Base-by-base conservation (phyloP, 106 monocot species). In the Phalaenopsis aphrodite region DNA sequence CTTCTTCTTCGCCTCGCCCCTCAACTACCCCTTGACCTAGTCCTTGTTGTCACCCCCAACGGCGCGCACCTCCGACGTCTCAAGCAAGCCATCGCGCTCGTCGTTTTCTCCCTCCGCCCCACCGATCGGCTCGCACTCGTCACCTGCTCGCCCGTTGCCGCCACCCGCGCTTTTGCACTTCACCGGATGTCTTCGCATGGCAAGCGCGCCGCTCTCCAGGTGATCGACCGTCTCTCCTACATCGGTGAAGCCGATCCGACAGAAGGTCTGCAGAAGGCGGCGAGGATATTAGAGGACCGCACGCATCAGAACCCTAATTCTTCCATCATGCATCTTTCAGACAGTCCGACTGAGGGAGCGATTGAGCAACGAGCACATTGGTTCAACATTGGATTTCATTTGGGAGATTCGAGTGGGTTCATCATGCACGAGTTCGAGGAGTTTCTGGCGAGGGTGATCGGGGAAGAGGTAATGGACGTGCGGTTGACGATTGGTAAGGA, bases 401-500 rank as follows among this genome's bases (percentile, higher is more conserved):
- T 87, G 7, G 91, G 93, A 8, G 79, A 71, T 24, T 88, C 88
- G 2, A 88, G 82, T 17, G 96, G 91, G 71, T 87, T 90, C 37
- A 85, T 97, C 43, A 97, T 97, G 96, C 93, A 93, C 14, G 93
- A 93, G 79, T 96, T 96, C 41, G 90, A 94, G 79, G 97, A 97
- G 72, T 92, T 92, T 78, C 75, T 97, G 41, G 78, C 77, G 16
- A 80, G 85, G 47, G 79, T 97, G 79, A 78, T 97, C 41, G 97
- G 92, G 4, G 97, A 94, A 3, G 82, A 83, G 47, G 80, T 94
- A 14, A 79, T 85, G 16, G 97, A 90, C 10, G 79, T 83, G 41
- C 86, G 83, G 41, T 38, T 97, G 84, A 94, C 86, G 81, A 81
- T 97, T 16, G 90, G 87, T 10, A 86, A 85, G 56, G 81, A 89